Conservation (phyloP, 2,329 filamentous ascomycete species). For the Sporothrix pallida region DNA sequence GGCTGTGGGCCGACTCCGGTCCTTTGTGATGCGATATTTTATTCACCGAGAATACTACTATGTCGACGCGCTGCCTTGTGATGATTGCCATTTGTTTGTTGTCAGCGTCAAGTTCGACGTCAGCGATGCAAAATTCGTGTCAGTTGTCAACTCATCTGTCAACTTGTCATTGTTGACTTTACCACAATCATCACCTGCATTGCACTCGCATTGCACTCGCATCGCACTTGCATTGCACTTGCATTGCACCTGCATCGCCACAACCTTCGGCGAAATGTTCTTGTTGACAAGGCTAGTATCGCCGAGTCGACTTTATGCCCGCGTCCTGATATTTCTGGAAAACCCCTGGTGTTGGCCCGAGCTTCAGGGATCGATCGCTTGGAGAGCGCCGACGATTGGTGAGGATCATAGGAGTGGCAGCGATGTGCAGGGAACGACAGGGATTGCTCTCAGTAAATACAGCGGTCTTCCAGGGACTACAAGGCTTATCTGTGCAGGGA, state of each 20-base stretch:
- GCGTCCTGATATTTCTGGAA: too few relatives aligned
- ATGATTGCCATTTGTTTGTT: not conserved
- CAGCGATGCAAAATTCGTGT: not conserved
- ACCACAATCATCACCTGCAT: too few relatives aligned
- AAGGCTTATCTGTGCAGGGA: not conserved
- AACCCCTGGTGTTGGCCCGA: too few relatives aligned
- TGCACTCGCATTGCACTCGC: too few relatives aligned
- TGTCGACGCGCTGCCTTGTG: not conserved
- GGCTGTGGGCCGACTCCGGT: constrained; percentile 4
- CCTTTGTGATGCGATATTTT: not conserved
- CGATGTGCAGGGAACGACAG: not conserved
- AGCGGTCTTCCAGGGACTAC: not conserved
- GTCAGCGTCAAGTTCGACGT: too few relatives aligned
- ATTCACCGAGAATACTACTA: too few relatives aligned
- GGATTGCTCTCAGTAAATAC: not conserved
- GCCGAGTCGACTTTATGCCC: not conserved
- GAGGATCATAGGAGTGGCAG: too few relatives aligned
- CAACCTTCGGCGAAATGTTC: constrained; percentile 16
- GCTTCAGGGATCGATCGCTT: too few relatives aligned
- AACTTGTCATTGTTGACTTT: too few relatives aligned
- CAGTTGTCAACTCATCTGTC: not conserved
- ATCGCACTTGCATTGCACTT: not conserved
- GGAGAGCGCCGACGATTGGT: too few relatives aligned
- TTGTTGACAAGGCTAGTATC: not conserved
- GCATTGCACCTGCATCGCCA: not conserved